Conservation (phyloP, 2,329 filamentous ascomycete species). For the Neofusicoccum kwambonambiense region DNA sequence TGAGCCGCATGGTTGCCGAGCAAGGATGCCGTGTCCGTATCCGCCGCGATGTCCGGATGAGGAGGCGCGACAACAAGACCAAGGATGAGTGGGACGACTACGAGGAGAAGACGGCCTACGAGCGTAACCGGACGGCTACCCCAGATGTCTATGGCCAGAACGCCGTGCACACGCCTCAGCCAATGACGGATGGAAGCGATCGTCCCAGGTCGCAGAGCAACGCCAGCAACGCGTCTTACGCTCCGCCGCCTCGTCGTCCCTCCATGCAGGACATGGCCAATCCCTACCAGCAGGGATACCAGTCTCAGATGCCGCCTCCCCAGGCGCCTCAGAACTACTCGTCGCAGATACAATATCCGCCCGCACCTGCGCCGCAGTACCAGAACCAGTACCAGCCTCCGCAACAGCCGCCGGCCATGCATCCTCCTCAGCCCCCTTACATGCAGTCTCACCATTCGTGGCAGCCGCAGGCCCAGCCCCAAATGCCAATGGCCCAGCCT, state of each 20-base stretch:
- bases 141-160: conserved; percentile 49
- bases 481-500: conserved; percentile 39
- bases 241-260: conserved; percentile 40
- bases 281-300: conserved; percentile 38
- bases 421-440: conserved; percentile 26
- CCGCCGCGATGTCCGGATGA: conserved; percentile 88
- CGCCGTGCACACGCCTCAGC: conserved; percentile 31
- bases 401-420: conserved; percentile 36
- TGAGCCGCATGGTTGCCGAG: conserved; percentile 90
- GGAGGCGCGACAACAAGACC: conserved; percentile 73
- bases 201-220: conserved; percentile 63
- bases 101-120: conserved; percentile 53
- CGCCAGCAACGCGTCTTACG: conserved; percentile 46
- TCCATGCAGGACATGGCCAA: conserved; percentile 48
- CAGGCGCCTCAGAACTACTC: conserved; percentile 40
- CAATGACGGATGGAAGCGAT: conserved; percentile 38
- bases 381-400: conserved; percentile 31
- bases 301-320: conserved; percentile 39
- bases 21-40: conserved; percentile 97
- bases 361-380: conserved; percentile 28
- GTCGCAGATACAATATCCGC: conserved; percentile 39
- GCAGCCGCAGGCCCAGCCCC: conserved; percentile 32
- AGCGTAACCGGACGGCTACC: conserved; percentile 50
- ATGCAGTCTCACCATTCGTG: conserved; percentile 33
- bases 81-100: conserved; percentile 65